Base-by-base conservation (phyloP, 1,284 basidiomycete genomes). In the Ustilago bromivora region DNA sequence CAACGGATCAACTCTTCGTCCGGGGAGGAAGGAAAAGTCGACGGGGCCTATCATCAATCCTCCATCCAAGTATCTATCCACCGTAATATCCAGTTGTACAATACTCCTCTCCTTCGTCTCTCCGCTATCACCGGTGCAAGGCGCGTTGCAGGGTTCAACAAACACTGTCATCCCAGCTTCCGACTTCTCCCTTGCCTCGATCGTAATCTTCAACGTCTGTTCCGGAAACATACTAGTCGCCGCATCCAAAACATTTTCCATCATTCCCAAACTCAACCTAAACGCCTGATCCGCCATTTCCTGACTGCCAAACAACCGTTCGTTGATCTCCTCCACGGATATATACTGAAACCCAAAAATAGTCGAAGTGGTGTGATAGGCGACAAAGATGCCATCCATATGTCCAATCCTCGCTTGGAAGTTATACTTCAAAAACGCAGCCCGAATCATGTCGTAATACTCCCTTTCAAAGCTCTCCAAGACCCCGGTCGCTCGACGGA, bases 331-430 rank as follows among this genome's bases (percentile, higher is more conserved):
- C 63, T 91, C 88, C 56, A 96, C 88, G 0, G 94, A 90, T 38
- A 98, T 88, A 84, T 99, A 99, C 87, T 98, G 94, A 88, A 98
- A 98, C 0, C 96, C 96, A 82, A 96, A 96, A 65, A 96, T 90
- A 15, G 90, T 89, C 9, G 90, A 90, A 0, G 94, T 97, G 77
- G 96, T 98, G 87, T 99, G 96, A 85, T 97, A 98, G 10, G 95
- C 94, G 35, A 98, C 91, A 80, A 99, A 91, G 32, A 97, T 92
- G 15, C 96, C 96, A 83, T 98, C 96, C 96, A 99, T 99, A 83
- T 93, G 91, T 2, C 96, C 96, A 74, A 99, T 98, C 6, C 96
- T 91, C 0, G 91, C 96, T 89, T 99, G 96, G 88, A 98, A 94
- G 79, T 91, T 93, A 87, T 96, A 99, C 88, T 98, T 98, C 66